Conservation (phyloP, 208 protist genomes). For the Phytomonas francai region DNA sequence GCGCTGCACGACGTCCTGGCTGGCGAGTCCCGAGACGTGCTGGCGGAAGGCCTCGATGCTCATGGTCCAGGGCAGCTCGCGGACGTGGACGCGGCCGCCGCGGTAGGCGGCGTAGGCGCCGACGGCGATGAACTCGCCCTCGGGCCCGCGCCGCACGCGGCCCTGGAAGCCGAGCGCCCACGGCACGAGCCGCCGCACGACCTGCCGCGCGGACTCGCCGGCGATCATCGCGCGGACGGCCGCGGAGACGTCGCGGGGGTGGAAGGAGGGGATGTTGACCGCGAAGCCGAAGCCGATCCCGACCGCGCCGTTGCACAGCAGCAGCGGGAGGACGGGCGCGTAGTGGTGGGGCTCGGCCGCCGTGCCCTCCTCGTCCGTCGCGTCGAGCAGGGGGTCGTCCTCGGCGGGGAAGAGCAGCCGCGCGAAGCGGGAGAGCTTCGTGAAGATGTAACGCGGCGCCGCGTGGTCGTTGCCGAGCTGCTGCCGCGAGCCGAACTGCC, state of each 20-base stretch:
- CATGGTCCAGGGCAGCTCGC: conserved; percentile 66
- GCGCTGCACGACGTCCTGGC: conserved; percentile 71
- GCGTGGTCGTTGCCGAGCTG: conserved; percentile 98
- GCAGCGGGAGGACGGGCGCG: conserved; percentile 98
- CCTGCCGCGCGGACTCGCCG: conserved; percentile 67
- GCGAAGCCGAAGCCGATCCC: conserved; percentile 99
- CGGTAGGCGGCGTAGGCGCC: conserved; percentile 55
- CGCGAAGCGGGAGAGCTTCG: conserved; percentile 92
- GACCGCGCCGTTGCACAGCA: conserved; percentile 98
- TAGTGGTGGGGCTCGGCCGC: conserved; percentile 98
- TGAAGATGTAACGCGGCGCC: conserved; percentile 93
- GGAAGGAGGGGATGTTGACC: conserved; percentile 88
- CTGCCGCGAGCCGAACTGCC: conserved; percentile 98
- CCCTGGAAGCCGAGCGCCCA: conserved; percentile 96
- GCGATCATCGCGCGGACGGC: conserved; percentile 86
- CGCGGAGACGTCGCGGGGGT: conserved; percentile 94
- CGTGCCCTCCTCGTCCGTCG: conserved; percentile 97
- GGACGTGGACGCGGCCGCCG: conserved; percentile 65
- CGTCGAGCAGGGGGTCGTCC: conserved; percentile 96
- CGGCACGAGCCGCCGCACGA: conserved; percentile 80
- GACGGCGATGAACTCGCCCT: conserved; percentile 68
- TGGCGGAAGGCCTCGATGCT: conserved; percentile 73
- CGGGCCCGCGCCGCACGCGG: conserved; percentile 56
- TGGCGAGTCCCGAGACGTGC: conserved; percentile 62
- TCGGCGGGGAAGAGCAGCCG: conserved; percentile 93